Conservation (phyloP, 768 basidiomycete genomes). For the Trametes meyenii region DNA sequence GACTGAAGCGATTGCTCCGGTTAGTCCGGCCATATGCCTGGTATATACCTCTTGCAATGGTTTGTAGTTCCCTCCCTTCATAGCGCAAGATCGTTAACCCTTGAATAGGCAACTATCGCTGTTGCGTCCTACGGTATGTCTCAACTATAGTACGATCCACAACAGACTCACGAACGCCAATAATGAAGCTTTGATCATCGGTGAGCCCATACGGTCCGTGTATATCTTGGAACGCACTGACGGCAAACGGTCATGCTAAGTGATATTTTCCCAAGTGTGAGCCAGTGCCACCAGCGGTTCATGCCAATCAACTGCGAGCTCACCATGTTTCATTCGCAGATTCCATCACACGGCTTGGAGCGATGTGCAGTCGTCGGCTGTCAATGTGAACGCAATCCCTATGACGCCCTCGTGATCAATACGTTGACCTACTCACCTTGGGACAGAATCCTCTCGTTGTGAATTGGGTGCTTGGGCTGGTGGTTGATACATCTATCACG, state of each 20-base stretch:
- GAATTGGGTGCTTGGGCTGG: slow-evolving; percentile 14
- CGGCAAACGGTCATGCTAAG: neutral
- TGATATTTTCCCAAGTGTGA: neutral
- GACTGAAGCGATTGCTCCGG: neutral
- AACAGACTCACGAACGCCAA: neutral
- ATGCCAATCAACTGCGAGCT: no score
- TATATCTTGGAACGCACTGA: no score
- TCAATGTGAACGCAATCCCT: neutral
- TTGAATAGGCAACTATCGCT: slow-evolving; percentile 1
- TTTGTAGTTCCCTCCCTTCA: neutral
- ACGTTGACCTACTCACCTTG: no score
- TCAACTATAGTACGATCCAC: no score
- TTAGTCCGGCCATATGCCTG: slow-evolving; percentile 10
- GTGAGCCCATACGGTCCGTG: no score
- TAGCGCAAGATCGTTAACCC: neutral
- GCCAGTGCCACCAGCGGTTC: no score
- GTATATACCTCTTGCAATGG: slow-evolving; percentile 6
- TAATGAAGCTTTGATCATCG: neutral
- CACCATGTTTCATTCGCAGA: no score
- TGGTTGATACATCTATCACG: slow-evolving; percentile 10
- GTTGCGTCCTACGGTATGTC: slow-evolving; percentile 13
- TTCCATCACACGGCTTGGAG: no score
- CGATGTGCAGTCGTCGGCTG: neutral
- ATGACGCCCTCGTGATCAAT: neutral
- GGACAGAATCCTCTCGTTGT: neutral